phyloP scores from a whole-genome alignment of 148 eudicot species.

The Oxyria digyna region DNA sequence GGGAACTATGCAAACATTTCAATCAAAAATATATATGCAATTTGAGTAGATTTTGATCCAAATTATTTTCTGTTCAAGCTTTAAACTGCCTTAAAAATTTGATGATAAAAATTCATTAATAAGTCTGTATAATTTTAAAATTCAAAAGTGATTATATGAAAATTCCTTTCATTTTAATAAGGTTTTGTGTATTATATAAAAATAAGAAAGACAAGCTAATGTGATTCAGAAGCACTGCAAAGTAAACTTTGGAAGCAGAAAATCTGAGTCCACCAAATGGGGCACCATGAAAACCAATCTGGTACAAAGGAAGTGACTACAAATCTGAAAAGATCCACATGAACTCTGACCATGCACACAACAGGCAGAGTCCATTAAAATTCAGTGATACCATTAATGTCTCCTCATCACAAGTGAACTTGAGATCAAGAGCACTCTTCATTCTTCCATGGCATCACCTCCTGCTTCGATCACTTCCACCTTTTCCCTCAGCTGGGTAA shows the following conservation, averaged over 20 bases:
- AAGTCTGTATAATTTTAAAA: too few species aligned
- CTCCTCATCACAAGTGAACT: not conserved
- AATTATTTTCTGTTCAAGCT: not conserved
- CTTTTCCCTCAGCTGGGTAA: slow-evolving; percentile 35
- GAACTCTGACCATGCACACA: not conserved
- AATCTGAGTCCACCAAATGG: not conserved
- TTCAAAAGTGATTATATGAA: too few species aligned
- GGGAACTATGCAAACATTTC: too few species aligned
- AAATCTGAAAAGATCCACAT: not conserved
- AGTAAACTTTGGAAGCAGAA: not conserved
- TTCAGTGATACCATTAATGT: not conserved
- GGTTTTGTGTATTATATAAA: too few species aligned
- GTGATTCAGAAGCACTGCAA: not conserved
- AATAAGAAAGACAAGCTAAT: too few species aligned
- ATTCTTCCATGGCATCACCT: slow-evolving; percentile 90
- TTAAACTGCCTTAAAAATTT: too few species aligned
- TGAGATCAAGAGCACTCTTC: slow-evolving; percentile 7
- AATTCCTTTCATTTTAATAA: too few species aligned
- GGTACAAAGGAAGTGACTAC: not conserved
- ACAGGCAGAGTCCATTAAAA: not conserved
- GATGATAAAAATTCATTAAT: too few species aligned
- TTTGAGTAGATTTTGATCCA: not conserved
- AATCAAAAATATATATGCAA: too few species aligned
- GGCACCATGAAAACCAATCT: not conserved
- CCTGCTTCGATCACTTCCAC: slow-evolving; percentile 38